Evolutionary conservation across 495 filamentous ascomycete genomes (phyloP).

Genomic region (Lepidopterella palustris): DNA sequence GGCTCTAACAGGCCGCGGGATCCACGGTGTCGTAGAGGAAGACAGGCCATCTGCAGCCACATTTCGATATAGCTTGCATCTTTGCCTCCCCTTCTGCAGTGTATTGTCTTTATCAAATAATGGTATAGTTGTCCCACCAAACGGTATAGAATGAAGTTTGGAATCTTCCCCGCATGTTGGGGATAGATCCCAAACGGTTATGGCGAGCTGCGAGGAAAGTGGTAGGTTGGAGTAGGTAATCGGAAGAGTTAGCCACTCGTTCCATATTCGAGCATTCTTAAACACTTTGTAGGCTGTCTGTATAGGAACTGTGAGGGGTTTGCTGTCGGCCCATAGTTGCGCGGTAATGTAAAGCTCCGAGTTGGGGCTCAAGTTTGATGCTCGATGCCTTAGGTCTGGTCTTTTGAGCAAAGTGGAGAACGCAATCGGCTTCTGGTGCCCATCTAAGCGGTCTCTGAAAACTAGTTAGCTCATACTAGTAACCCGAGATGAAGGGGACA

Average conservation of each 20-base stretch:
- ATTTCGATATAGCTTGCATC: constrained; percentile 77
- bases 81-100: constrained; percentile 83
- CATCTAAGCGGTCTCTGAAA: constrained; percentile 74
- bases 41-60: constrained; percentile 82
- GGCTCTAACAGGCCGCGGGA: constrained; percentile 47
- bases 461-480: constrained; percentile 12
- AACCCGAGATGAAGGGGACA: neutral
- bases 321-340: constrained; percentile 93
- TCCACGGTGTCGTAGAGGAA: constrained; percentile 66
- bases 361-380: constrained; percentile 61
- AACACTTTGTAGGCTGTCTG: constrained; percentile 91
- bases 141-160: constrained; percentile 73
- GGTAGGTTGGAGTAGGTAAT: constrained; percentile 75
- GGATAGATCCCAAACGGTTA: constrained; percentile 93
- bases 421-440: constrained; percentile 68
- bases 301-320: constrained; percentile 82
- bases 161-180: constrained; percentile 60
- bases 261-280: constrained; percentile 74
- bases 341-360: constrained; percentile 90
- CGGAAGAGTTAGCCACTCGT: constrained; percentile 90
- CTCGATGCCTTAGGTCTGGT: constrained; percentile 75
- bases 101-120: constrained; percentile 89
- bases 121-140: constrained; percentile 85
- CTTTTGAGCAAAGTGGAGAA: constrained; percentile 71
- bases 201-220: constrained; percentile 72